These are phyloP conservation scores for Yamadazyma dushanensis DNA, from an alignment of 1,139 yeast genomes.

Conservation along the genomic window DNA sequence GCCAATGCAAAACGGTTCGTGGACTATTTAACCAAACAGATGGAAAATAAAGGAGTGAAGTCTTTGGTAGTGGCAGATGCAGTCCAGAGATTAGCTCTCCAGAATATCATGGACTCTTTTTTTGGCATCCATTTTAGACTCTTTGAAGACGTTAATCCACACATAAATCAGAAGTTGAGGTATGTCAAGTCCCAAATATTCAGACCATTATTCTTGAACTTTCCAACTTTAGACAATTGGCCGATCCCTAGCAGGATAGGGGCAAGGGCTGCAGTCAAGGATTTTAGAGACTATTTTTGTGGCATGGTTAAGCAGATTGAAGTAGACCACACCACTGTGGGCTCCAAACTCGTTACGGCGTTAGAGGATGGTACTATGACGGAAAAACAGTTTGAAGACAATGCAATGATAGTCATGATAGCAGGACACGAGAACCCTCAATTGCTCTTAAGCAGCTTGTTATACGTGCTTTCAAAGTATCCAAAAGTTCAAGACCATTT, in stretches of 20 bases:
- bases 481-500: slow-evolving; percentile 34
- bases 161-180: slow-evolving; percentile 40
- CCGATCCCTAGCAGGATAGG: slow-evolving; percentile 50
- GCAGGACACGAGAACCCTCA: slow-evolving; percentile 70
- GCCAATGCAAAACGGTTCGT: slow-evolving; percentile 11
- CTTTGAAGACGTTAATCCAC: slow-evolving; percentile 23
- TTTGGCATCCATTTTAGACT: slow-evolving; percentile 50
- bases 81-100: slow-evolving; percentile 49
- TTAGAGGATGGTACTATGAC: slow-evolving; percentile 35
- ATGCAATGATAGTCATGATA: slow-evolving; percentile 56
- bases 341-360: slow-evolving; percentile 38
- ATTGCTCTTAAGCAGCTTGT: slow-evolving; percentile 46
- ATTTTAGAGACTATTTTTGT: slow-evolving; percentile 38
- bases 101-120: slow-evolving; percentile 51
- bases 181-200: slow-evolving; percentile 55
- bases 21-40: slow-evolving; percentile 11
- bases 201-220: slow-evolving; percentile 54
- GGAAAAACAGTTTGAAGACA: slow-evolving; percentile 52
- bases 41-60: slow-evolving; percentile 5
- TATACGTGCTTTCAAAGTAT: slow-evolving; percentile 48
- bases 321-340: slow-evolving; percentile 17
- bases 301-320: slow-evolving; percentile 19
- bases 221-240: slow-evolving; percentile 52
- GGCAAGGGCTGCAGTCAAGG: slow-evolving; percentile 45
- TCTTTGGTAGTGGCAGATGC: slow-evolving; percentile 35